phyloP scores from a whole-genome alignment of 2,329 filamentous ascomycete genomes.

The Penicillium expansum region DNA sequence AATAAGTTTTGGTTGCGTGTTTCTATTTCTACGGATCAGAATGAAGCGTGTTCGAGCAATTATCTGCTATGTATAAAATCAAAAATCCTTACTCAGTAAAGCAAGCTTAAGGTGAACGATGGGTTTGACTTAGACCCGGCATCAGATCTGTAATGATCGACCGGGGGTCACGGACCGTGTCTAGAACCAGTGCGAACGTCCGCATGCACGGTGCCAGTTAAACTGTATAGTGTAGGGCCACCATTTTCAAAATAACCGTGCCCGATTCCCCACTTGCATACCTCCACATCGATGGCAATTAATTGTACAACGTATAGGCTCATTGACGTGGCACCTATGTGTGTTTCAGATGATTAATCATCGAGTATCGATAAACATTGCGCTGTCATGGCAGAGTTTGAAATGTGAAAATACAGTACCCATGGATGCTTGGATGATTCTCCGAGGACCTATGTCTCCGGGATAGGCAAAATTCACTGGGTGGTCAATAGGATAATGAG shows the following conservation, averaged over 20 bases:
- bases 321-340: not conserved
- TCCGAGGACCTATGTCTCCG: not conserved
- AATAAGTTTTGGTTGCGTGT: not conserved
- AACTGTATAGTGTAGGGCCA: not conserved
- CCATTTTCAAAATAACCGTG: not conserved
- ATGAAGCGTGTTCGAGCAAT: not conserved
- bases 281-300: not conserved
- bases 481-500: not conserved
- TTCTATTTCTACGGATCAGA: not conserved
- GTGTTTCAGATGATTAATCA: not conserved
- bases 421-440: not conserved
- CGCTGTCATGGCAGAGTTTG: not conserved
- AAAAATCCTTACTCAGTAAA: not conserved
- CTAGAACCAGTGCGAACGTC: not conserved
- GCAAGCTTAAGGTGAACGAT: not conserved
- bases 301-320: not conserved
- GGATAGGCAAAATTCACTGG: not conserved
- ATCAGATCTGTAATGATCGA: slow-evolving; percentile 4
- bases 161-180: slow-evolving; percentile 1
- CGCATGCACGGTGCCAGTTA: not conserved
- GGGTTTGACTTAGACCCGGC: not conserved
- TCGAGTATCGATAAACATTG: not conserved
- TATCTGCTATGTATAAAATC: not conserved
- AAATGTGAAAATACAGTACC: not conserved
- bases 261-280: not conserved